Evolutionary conservation across 495 filamentous ascomycete species (phyloP), one percentile per base, ranked within the genome.

Genomic region (Neohortaea acidophila): DNA sequence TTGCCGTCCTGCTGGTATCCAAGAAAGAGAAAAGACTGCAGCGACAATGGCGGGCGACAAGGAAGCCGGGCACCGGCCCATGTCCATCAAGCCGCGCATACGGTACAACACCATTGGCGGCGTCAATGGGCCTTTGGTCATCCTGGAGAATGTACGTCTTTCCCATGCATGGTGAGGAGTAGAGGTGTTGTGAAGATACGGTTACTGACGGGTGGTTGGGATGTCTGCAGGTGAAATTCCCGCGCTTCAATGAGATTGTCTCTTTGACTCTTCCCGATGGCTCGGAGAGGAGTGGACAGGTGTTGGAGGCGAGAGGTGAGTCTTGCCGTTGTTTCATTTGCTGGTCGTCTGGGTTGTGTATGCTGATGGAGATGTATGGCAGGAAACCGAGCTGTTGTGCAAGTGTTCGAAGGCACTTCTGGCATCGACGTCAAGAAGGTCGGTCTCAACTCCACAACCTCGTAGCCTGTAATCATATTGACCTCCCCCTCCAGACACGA

Each of bases 391-490:
- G 91, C 89, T 21, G 73, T 96, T 54, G 89, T 97, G 17, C 81
- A 87, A 71, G 87, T 99, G 43, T 99, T 96, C 59, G 91, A 99
- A 65, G 91, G 91, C 47, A 99, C 91, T 45, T 53, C 86, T 4
- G 91, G 91, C 54, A 83, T 96, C 53, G 91, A 99, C 69, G 91
- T 96, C 45, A 94, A 94, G 70, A 96, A 85, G 77, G 82, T 86
- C 67, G 3, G 30, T 23, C 20, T 10, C 21, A 23, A 5, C 23
- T 3, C 6, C 36, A 27, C 6, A 19, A 5, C 15, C 17, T 8
- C 32, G 19, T 21, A 10, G n/a, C n/a, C n/a, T n/a, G n/a, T n/a
- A n/a, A n/a, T n/a, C 11, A 28, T 21, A 45, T 5, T 12, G 4
- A 34, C 1, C 18, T 1, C n/a, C 15, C 13, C 18, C 21, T n/a